Percentiles rank a stretch among this genome's conserved stretches.
Evolutionary conservation across 169 alveolate species (phyloP).

Genomic region (Cryptosporidium sp.): DNA sequence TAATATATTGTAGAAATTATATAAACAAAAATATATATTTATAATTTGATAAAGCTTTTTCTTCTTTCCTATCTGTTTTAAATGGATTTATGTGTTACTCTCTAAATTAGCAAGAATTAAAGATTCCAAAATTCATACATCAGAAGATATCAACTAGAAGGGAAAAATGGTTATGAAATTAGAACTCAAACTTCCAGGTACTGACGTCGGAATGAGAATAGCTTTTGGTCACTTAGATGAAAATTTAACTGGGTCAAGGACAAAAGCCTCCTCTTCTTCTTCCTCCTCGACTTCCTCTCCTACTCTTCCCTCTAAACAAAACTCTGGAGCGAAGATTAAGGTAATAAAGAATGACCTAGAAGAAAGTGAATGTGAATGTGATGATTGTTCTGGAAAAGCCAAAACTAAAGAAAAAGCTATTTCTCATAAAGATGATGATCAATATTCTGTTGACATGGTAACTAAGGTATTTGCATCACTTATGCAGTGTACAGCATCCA

Average conservation of each 20-base stretch:
- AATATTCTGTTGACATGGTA: constrained; percentile 24
- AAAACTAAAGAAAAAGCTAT: background rate
- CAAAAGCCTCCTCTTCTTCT: background rate
- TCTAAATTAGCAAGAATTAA: background rate
- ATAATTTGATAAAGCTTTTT: background rate
- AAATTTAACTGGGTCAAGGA: background rate
- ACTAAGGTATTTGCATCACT: constrained; percentile 66
- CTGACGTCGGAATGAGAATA: constrained; percentile 64
- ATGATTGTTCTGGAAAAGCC: constrained; percentile 1
- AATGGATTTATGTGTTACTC: background rate
- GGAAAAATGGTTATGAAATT: constrained; percentile 36
- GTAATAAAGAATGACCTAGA: constrained; percentile 19
- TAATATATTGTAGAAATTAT: background rate
- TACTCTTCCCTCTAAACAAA: background rate
- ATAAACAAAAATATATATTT: background rate
- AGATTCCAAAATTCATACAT: background rate
- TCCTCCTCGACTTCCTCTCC: background rate
- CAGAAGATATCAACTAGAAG: background rate
- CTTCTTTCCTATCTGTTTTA: background rate
- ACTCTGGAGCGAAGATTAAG: background rate
- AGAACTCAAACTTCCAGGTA: constrained; percentile 58
- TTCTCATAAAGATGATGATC: background rate
- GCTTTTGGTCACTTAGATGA: constrained; percentile 42
- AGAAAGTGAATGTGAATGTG: constrained; percentile 56
- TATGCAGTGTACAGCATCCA: constrained; percentile 69